These are phyloP conservation scores for Aurantiochytrium sp. DNA, from an alignment of 108 stramenopile genomes.

Conservation along the genomic window DNA sequence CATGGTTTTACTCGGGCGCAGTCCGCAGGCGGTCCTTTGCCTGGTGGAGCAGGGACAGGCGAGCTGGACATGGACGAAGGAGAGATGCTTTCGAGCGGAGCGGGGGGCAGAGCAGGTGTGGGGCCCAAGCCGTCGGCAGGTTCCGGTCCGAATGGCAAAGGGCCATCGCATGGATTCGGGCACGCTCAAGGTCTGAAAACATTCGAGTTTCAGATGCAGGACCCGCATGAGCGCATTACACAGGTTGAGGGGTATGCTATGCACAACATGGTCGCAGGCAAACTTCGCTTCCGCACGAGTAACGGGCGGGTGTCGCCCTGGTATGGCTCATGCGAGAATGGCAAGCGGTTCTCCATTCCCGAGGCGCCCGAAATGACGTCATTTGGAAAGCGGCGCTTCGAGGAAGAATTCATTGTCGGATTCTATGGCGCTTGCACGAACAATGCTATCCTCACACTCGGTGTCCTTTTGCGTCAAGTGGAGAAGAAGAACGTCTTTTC, in stretches of 20 bases:
- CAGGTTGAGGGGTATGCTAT: neutral
- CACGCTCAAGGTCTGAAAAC: neutral
- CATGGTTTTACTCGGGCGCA: neutral
- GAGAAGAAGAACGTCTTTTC: slow-evolving; percentile 13
- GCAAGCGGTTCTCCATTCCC: neutral
- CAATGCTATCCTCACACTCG: neutral
- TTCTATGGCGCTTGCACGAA: neutral
- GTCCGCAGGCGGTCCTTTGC: neutral
- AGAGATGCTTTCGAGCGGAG: neutral
- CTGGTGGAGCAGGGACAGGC: neutral
- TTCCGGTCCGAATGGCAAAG: neutral
- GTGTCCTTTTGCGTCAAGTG: neutral
- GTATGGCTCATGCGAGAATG: neutral
- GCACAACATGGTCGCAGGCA: neutral
- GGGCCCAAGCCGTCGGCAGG: neutral
- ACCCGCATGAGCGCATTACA: neutral
- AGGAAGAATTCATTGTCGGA: neutral
- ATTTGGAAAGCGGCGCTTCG: neutral
- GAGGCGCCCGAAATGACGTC: neutral
- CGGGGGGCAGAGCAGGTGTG: neutral
- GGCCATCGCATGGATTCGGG: neutral
- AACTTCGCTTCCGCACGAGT: neutral
- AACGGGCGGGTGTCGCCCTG: neutral
- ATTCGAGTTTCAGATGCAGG: neutral
- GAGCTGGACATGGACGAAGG: neutral